These are phyloP conservation scores for Nemania sp. DNA, from an alignment of 2,329 filamentous ascomycete genomes.

Conservation along the genomic window DNA sequence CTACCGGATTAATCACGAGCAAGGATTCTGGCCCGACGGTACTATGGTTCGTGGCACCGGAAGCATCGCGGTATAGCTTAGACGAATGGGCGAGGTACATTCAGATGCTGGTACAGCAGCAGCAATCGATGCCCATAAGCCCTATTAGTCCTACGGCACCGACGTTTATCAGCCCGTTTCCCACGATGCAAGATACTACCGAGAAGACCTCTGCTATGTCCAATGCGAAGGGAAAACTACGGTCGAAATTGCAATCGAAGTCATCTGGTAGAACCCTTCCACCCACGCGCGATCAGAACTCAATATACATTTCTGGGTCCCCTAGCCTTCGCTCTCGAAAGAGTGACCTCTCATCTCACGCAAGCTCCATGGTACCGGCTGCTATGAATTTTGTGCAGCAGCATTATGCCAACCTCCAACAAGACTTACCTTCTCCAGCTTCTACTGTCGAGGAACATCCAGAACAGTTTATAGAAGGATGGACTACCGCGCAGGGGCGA, in stretches of 20 bases:
- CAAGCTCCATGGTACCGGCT: slow-evolving; percentile 60
- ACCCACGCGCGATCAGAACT: slow-evolving; percentile 61
- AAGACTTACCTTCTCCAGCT: slow-evolving; percentile 69
- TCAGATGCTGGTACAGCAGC: slow-evolving; percentile 57
- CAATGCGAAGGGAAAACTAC: slow-evolving; percentile 57
- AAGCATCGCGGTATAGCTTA: slow-evolving; percentile 64
- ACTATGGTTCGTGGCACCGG: slow-evolving; percentile 68
- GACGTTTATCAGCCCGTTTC: slow-evolving; percentile 66
- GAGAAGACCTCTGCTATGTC: slow-evolving; percentile 59
- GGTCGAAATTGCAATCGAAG: slow-evolving; percentile 60
- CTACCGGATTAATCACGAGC: slow-evolving; percentile 65
- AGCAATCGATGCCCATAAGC: slow-evolving; percentile 61
- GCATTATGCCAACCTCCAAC: slow-evolving; percentile 64
- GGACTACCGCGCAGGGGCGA: slow-evolving; percentile 70
- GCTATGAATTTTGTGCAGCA: slow-evolving; percentile 57
- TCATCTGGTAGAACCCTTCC: slow-evolving; percentile 62
- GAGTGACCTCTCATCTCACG: slow-evolving; percentile 72
- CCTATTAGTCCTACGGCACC: slow-evolving; percentile 66
- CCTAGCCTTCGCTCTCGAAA: slow-evolving; percentile 71
- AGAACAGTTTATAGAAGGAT: slow-evolving; percentile 70
- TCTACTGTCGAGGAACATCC: slow-evolving; percentile 64
- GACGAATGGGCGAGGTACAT: slow-evolving; percentile 71
- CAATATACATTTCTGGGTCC: slow-evolving; percentile 67
- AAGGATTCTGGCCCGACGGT: slow-evolving; percentile 63
- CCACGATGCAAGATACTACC: slow-evolving; percentile 55